Conservation (phyloP, 1,284 basidiomycete species). For the Ustilago nuda region DNA sequence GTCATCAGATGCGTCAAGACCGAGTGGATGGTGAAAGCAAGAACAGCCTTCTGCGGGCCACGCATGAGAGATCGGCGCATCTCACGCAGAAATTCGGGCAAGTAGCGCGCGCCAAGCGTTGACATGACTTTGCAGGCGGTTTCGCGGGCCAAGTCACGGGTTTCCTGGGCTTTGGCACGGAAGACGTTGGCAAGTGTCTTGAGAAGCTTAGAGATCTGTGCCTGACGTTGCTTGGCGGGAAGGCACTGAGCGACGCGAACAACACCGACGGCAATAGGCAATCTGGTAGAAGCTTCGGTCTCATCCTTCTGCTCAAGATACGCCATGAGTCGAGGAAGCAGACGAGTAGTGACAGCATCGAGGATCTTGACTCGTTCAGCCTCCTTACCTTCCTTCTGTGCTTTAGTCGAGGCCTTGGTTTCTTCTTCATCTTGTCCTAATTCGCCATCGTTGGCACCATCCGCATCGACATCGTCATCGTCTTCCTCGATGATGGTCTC, state of each 20-base stretch:
- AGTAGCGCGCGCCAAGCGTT: constrained; percentile 79
- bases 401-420: constrained; percentile 13
- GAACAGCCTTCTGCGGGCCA: constrained; percentile 92
- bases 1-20: constrained; percentile 77
- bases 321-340: constrained; percentile 66
- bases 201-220: constrained; percentile 81
- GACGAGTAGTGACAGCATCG: constrained; percentile 77
- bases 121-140: constrained; percentile 85
- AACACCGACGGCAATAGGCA: constrained; percentile 87
- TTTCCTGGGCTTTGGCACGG: constrained; percentile 92
- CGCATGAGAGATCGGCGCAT: constrained; percentile 84
- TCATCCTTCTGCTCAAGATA: constrained; percentile 77
- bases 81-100: constrained; percentile 82
- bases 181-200: constrained; percentile 88
- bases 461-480: constrained; percentile 72
- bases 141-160: constrained; percentile 86
- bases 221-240: constrained; percentile 73
- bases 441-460: constrained; percentile 71
- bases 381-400: constrained; percentile 23
- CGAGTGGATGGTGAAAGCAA: constrained; percentile 86
- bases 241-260: constrained; percentile 85
- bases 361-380: constrained; percentile 73
- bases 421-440: constrained; percentile 35
- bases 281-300: constrained; percentile 77
- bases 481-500: constrained; percentile 34